Conservation (phyloP, 148 eudicot genomes). For the Vaccinium corymbosum region DNA sequence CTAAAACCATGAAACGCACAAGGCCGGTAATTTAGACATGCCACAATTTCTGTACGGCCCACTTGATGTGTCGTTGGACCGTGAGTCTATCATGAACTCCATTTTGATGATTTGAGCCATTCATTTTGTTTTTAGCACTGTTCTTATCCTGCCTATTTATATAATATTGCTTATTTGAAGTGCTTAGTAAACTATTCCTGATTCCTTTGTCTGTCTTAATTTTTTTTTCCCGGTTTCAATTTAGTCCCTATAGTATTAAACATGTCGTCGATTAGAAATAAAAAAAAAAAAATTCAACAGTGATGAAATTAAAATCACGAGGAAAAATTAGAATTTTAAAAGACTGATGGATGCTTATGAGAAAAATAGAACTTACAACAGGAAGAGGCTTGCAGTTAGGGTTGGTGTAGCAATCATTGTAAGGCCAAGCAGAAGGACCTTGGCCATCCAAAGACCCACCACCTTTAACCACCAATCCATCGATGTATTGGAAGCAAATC, state of each 20-base stretch:
- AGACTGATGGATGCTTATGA: neutral
- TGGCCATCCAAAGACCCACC: constrained; percentile 49
- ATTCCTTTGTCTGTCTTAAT: no score
- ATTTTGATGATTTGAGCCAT: neutral
- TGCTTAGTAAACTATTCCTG: neutral
- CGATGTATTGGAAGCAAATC: constrained; percentile 39
- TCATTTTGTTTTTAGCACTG: no score
- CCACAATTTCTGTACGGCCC: no score
- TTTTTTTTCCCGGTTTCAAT: neutral
- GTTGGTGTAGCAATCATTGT: constrained; percentile 29
- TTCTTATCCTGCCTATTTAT: no score
- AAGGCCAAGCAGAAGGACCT: constrained; percentile 35
- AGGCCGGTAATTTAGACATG: neutral
- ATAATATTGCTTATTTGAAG: no score
- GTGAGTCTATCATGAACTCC: no score
- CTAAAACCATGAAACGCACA: no score
- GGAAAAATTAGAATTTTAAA: neutral
- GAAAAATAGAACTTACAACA: constrained; percentile 27
- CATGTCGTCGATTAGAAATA: neutral
- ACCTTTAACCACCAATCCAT: constrained; percentile 37
- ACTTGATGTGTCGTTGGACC: no score
- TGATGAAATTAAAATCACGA: neutral
- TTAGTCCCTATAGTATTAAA: neutral
- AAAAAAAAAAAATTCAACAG: neutral
- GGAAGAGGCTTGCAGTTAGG: constrained; percentile 29